Conservation (phyloP, 108 stramenopile genomes). For the Nitzschia sp. region DNA sequence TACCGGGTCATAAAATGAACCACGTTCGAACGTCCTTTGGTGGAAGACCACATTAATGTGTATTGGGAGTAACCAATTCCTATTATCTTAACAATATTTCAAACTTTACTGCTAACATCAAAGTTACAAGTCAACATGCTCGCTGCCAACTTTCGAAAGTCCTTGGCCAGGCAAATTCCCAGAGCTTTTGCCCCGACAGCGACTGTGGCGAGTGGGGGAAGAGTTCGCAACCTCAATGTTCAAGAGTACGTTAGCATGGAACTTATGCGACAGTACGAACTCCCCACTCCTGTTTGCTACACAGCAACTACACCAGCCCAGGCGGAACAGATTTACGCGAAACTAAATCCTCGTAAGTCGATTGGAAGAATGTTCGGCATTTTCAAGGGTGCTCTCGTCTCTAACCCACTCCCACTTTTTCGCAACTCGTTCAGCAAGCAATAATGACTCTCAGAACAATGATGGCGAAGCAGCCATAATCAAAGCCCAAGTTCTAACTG, state of each 20-base stretch:
- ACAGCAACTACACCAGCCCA: neutral
- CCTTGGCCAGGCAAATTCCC: neutral
- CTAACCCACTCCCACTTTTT: neutral
- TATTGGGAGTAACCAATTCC: too few species aligned
- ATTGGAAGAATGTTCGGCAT: neutral
- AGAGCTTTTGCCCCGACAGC: neutral
- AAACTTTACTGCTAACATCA: too few species aligned
- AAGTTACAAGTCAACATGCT: too few species aligned
- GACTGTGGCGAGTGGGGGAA: neutral
- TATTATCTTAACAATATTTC: too few species aligned
- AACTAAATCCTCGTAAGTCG: neutral
- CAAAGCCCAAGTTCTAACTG: conserved; percentile 88
- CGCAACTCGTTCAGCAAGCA: neutral
- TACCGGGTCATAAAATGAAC: too few species aligned
- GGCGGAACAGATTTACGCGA: neutral
- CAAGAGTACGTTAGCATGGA: neutral
- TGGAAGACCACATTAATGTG: too few species aligned
- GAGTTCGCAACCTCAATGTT: neutral
- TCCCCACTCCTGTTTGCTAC: neutral
- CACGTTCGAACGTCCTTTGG: too few species aligned
- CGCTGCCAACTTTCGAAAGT: neutral
- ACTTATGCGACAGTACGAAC: neutral
- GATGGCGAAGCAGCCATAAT: conserved; percentile 39
- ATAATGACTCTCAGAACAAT: too few species aligned
- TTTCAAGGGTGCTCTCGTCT: neutral